Percentiles rank a stretch among this genome's conserved stretches.
Evolutionary conservation across 345 rosid species (phyloP).

Genomic region (Eucalyptus coolabah): DNA sequence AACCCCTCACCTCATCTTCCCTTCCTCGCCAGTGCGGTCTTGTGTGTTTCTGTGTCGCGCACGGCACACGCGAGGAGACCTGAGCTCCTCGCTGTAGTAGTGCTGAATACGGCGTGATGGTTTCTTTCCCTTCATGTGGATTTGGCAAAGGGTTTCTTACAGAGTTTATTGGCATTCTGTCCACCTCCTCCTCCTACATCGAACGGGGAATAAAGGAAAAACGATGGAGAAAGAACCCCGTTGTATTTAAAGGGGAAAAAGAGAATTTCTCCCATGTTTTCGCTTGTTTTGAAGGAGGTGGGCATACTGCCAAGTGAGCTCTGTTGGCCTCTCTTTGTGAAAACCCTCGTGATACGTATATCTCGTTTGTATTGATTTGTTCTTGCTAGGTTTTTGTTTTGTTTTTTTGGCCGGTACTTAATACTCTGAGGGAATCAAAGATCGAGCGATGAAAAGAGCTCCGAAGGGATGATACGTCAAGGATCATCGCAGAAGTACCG

Average conservation of each 20-base stretch:
- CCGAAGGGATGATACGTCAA: neutral
- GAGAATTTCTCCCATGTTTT: neutral
- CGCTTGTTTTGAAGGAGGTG: slow-evolving; percentile 40
- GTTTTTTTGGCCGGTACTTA: neutral
- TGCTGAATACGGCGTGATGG: neutral
- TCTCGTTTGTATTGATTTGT: neutral
- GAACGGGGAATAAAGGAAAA: neutral
- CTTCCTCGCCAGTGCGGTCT: neutral
- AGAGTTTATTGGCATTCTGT: slow-evolving; percentile 99
- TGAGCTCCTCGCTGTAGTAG: neutral
- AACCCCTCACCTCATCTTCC: neutral
- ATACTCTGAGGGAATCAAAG: neutral
- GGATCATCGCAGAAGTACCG: neutral
- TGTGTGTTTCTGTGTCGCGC: neutral
- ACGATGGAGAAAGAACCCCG: neutral
- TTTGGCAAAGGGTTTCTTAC: slow-evolving; percentile 85
- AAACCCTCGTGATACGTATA: slow-evolving; percentile 15
- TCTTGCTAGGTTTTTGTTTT: neutral
- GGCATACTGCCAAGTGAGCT: slow-evolving; percentile 85
- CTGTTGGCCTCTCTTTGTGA: slow-evolving; percentile 73
- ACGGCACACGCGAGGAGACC: neutral
- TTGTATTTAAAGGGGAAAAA: neutral
- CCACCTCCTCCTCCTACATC: slow-evolving; percentile 59
- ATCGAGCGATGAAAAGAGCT: neutral
- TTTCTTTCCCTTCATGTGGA: slow-evolving; percentile 42